Evolutionary conservation across 768 basidiomycete species (phyloP), one percentile per base, ranked within the genome.

Genomic region (Mycena amicta): DNA sequence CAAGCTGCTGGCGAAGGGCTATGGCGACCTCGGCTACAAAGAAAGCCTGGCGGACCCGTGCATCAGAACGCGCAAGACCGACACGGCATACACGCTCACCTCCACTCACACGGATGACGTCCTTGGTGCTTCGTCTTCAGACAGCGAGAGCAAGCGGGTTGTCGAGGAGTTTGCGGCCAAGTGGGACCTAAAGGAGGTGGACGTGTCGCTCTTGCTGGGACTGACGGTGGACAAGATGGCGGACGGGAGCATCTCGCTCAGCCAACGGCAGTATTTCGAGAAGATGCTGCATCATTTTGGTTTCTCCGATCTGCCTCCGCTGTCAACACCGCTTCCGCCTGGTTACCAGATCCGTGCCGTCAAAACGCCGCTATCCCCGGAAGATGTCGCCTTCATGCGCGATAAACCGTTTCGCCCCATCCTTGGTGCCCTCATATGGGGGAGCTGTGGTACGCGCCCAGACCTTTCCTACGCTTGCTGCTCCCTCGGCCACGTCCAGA

Each of bases 391-490:
- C 6, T 56, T 54, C 29, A 67, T 67, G 66, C 13, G 26, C 0
- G 56, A 57, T 47, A 68, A 67, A 47, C 68, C 52, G 27, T 68
- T 65, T 13, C 28, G 43, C 0, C 31, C 40, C 0, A 31, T 69
- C 8, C 51, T 69, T 0, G 67, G 66, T 18, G 66, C 33, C 0
- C 16, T 70, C 0, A 63, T 71, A 40, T 71, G 68, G 50, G 59
- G 59, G 1, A 31, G 45, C 3, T 45, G 57, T 0, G 56, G 50
- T 1, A 68, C 63, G 55, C 22, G 50, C 0, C 67, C 66, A 0
- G 63, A 71, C 40, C 55, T 68, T 0, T 40, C 67, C 2, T 59
- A 57, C 18, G 27, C 63, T 0, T 40, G 52, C 0, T 55, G 56
- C 2, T 23, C 18, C 0, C 53, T 69, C 6, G 61, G 61, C 2